Conservation (phyloP, 2,329 filamentous ascomycete species). For the Cercospora nicotianae region DNA sequence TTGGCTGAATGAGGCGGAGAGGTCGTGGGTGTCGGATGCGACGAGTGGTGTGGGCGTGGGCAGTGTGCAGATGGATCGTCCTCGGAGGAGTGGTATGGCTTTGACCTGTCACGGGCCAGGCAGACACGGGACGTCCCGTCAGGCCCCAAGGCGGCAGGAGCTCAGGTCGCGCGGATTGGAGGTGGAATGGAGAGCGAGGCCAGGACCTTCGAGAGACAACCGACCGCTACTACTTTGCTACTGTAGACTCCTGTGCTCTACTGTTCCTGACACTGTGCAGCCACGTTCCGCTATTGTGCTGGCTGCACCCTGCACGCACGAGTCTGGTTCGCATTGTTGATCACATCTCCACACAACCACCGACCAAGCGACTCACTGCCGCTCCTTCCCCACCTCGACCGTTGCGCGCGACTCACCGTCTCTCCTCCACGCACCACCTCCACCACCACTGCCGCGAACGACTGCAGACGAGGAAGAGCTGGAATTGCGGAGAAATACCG, state of each 20-base stretch:
- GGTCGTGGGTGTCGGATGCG: slow-evolving; percentile 1
- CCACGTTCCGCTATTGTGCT: background rate
- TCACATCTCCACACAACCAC: slow-evolving; percentile 6
- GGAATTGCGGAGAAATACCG: background rate
- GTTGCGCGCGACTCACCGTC: slow-evolving; percentile 2
- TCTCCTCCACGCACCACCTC: background rate
- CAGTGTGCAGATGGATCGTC: background rate
- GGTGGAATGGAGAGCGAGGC: background rate
- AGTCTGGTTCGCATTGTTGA: slow-evolving; percentile 8
- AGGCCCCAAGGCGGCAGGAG: background rate
- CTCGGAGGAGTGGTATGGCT: slow-evolving; percentile 58
- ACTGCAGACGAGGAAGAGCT: background rate
- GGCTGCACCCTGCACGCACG: background rate
- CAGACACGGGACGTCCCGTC: background rate
- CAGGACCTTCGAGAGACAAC: background rate
- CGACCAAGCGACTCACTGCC: background rate
- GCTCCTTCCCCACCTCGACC: slow-evolving; percentile 6
- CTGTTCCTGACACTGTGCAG: background rate
- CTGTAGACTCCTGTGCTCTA: background rate
- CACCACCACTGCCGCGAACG: background rate
- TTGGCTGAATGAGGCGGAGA: slow-evolving; percentile 39
- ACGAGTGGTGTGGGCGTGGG: background rate
- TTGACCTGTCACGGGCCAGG: background rate
- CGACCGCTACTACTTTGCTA: background rate
- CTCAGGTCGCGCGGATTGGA: background rate